These are phyloP conservation scores for Pyrenophora tritici-repentis DNA, from an alignment of 2,329 filamentous ascomycete genomes.

Conservation along the genomic window DNA sequence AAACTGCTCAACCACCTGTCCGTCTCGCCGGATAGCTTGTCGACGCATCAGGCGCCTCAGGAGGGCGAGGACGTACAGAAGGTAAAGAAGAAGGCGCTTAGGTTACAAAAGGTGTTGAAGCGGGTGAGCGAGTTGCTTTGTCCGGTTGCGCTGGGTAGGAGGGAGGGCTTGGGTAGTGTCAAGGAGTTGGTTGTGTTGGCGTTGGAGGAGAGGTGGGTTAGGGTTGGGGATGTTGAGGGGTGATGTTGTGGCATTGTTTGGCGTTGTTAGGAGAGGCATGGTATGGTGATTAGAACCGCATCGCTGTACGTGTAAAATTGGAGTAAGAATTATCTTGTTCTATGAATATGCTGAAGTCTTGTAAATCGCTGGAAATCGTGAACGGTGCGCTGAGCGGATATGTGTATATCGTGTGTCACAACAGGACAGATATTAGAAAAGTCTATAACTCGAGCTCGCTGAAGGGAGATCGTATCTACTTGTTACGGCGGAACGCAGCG, in stretches of 20 bases:
- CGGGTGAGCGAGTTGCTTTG: slow-evolving; percentile 47
- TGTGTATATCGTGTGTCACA: neutral
- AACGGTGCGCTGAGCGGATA: no score
- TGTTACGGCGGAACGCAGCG: slow-evolving; percentile 27
- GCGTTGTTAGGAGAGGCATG: no score
- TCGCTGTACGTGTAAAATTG: no score
- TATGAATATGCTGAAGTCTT: no score
- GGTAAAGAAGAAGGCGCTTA: slow-evolving; percentile 43
- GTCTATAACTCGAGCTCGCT: no score
- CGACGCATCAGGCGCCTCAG: no score
- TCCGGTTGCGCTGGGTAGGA: slow-evolving; percentile 40
- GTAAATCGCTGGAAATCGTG: no score
- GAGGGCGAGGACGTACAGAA: slow-evolving; percentile 17
- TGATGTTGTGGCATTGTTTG: neutral
- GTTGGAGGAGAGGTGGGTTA: slow-evolving; percentile 43
- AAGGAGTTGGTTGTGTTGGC: slow-evolving; percentile 44
- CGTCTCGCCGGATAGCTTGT: no score
- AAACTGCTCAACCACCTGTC: slow-evolving; percentile 56
- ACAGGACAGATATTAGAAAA: neutral
- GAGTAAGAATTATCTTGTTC: no score
- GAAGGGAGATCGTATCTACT: slow-evolving; percentile 4
- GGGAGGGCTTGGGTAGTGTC: slow-evolving; percentile 32
- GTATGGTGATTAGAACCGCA: no score
- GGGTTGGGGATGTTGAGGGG: slow-evolving; percentile 39
- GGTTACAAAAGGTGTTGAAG: slow-evolving; percentile 46